Base-by-base conservation (phyloP, 495 filamentous ascomycete species). In the Bacidia gigantensis region DNA sequence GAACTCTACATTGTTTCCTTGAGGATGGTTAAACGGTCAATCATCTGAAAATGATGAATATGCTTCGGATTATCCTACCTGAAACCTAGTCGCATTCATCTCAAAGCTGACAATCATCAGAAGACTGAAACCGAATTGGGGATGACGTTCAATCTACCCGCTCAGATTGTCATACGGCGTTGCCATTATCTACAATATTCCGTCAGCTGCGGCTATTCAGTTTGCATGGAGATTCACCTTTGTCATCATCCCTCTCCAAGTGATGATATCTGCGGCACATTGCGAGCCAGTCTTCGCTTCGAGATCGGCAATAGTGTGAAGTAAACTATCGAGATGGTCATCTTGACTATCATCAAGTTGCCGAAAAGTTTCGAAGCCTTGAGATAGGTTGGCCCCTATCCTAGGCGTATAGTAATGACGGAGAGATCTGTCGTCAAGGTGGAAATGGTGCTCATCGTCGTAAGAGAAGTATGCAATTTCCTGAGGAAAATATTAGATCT, bases 231-330 rank as follows among this genome's bases (percentile, higher is more conserved):
- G 10, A 14, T n/a, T 3, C 58, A 86, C 86, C 75, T 96, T 99
- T 51, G 92, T 97, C 85, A 99, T 87, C 87, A 99, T 96, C 20
- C 92, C 92, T 59, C 92, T 72, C 90, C 90, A 99, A 0, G 90
- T 96, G 44, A 97, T 76, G 42, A 99, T 63, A 54, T 95, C 83
- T 9, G 82, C 81, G 41, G 86, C 78, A 29, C 81, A 81, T 60
- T 70, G 79, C 59, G 78, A 76, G 10, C 74, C 75, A 3, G 74
- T 78, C 51, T 78, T 72, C 29, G 77, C 70, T 64, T 97, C 92
- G 32, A 84, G 69, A 38, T 72, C 73, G 20, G 79, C 70, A 38
- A 99, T 82, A 3, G 87, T 84, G 39, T 76, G 77, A 29, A 99
- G 70, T 20, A 99, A 67, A 47, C 81, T 79, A 69, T 95, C 86